Conservation (phyloP, 208 protist species). For the Crithidia mellificae region DNA sequence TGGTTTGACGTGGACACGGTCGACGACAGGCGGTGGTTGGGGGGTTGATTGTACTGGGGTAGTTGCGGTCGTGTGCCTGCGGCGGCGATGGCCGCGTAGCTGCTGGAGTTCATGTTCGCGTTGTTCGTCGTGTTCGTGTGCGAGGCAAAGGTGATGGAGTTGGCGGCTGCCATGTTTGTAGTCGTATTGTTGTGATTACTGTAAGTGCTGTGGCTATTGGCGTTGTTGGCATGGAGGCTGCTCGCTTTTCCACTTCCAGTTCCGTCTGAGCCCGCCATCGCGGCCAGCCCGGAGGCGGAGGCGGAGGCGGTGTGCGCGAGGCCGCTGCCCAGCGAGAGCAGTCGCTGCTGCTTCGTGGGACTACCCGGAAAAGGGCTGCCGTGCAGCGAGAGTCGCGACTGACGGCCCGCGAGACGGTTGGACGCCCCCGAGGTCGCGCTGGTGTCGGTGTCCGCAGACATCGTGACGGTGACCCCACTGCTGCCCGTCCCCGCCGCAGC, state of each 20-base stretch:
- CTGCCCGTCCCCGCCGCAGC: not conserved
- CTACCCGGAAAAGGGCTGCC: not conserved
- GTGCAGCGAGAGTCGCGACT: conserved; percentile 7
- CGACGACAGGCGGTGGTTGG: not conserved
- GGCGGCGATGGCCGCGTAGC: too few species aligned
- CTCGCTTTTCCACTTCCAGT: not conserved
- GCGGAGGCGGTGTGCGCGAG: not conserved
- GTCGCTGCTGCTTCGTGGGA: conserved; percentile 9
- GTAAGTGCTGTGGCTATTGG: not conserved
- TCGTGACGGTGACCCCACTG: not conserved
- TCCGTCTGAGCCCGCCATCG: not conserved
- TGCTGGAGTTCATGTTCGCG: not conserved
- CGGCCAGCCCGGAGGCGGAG: not conserved
- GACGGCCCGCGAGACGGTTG: not conserved
- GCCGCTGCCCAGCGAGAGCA: not conserved
- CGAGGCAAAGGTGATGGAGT: not conserved
- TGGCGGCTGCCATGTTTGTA: not conserved
- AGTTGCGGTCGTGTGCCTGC: not conserved
- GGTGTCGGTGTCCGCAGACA: too few species aligned
- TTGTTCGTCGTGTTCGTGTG: not conserved
- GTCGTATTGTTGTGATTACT: not conserved
- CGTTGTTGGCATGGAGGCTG: too few species aligned
- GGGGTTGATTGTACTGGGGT: conserved; percentile 8
- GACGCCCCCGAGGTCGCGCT: too few species aligned
- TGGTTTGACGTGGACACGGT: conserved; percentile 1